Evolutionary conservation across 345 rosid species (phyloP), one percentile per base, ranked within the genome.

Genomic region (rapeseed (Brassica napus)): DNA sequence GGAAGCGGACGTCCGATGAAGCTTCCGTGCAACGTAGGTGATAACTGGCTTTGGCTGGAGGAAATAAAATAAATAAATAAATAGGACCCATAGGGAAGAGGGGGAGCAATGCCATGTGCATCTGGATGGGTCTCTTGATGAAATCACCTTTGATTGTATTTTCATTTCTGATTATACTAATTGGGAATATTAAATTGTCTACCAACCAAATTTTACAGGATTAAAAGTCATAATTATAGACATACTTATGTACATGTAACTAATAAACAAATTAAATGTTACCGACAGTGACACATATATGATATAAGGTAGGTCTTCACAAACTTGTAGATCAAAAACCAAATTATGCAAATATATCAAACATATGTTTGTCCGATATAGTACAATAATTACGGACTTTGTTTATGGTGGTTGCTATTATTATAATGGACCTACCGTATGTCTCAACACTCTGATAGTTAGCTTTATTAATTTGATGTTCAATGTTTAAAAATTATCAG

Each of bases 81-180:
- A 65, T 65, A 71, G 76, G 74, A 37, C 72, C 68, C 65, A 81
- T 73, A 68, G 58, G 70, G 74, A 47, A 69, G 74, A 64, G 59
- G 63, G 80, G 89, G 82, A 86, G 81, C 92, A 86, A 71, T 32
- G 67, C 64, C 94, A 88, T 88, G 93, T 86, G 92, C 87, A 69
- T 68, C 84, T 81, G 82, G 39, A 85, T 85, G 87, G 86, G 72
- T 85, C 87, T 87, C 85, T 88, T 85, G 73, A 80, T 87, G 74
- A 82, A 71, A 76, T 63, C 81, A 59, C 84, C 84, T 79, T 77
- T 82, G 54, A 26, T 60, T 64, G 58, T 60, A n/a, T 42, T 72
- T 66, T 60, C 49, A 47, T 47, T 67, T 60, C 65, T 28, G 24
- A 12, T 68, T 37, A 49, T 9, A 54, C 44, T 70, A 54, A 21